These are phyloP conservation scores for Tylopilus vinaceipallidus DNA, from an alignment of 768 basidiomycete genomes.

Conservation along the genomic window DNA sequence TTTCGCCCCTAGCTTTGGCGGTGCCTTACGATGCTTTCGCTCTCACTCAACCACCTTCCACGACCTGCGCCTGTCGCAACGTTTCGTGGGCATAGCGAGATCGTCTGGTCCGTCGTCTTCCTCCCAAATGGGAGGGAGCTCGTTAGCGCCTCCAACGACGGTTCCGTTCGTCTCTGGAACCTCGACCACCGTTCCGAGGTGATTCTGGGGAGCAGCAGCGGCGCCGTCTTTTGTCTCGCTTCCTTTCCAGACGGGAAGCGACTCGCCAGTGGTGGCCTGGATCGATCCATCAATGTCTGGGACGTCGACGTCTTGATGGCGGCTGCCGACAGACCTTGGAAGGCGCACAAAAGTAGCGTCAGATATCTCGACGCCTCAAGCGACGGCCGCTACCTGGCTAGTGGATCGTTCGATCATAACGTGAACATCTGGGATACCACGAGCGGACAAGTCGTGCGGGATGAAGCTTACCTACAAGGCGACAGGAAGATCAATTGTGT, in stretches of 20 bases:
- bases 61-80: slow-evolving; percentile 22
- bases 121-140: slow-evolving; percentile 24
- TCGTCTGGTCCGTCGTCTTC: slow-evolving; percentile 30
- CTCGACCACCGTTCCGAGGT: slow-evolving; percentile 24
- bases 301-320: slow-evolving; percentile 20
- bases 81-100: slow-evolving; percentile 26
- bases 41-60: slow-evolving; percentile 30
- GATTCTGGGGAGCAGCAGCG: slow-evolving; percentile 22
- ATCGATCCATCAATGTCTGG: slow-evolving; percentile 32
- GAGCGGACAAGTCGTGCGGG: slow-evolving; percentile 24
- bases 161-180: slow-evolving; percentile 31
- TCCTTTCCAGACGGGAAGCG: slow-evolving; percentile 27
- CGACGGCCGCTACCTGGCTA: slow-evolving; percentile 28
- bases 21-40: slow-evolving; percentile 29
- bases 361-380: slow-evolving; percentile 28
- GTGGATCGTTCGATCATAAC: slow-evolving; percentile 33
- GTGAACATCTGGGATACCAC: slow-evolving; percentile 30
- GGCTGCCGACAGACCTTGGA: slow-evolving; percentile 24
- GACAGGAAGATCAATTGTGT: slow-evolving; percentile 28
- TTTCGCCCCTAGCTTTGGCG: slow-evolving; percentile 21
- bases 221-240: slow-evolving; percentile 27
- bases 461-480: slow-evolving; percentile 21
- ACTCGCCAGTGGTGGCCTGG: slow-evolving; percentile 30
- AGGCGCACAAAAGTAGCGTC: slow-evolving; percentile 24
- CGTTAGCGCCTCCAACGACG: slow-evolving; percentile 30